phyloP scores from a whole-genome alignment of 306 rosid species.

The Abrus precatorius region DNA sequence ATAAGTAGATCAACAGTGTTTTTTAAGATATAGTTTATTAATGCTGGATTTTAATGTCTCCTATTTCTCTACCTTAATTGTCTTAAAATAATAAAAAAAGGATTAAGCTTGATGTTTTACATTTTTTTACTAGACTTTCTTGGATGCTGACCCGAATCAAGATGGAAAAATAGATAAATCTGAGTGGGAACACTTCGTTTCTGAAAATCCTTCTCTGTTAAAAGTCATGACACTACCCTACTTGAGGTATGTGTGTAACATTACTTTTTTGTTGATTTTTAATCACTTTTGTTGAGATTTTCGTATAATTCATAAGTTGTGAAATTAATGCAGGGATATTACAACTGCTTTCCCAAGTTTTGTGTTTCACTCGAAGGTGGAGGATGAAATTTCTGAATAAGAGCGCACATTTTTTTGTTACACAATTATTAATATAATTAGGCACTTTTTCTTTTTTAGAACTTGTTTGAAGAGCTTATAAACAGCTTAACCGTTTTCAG shows the following conservation, averaged over 20 bases:
- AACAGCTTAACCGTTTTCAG: no score
- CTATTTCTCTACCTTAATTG: background rate
- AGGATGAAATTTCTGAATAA: conserved; percentile 80
- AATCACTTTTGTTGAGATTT: background rate
- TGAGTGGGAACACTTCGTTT: conserved; percentile 81
- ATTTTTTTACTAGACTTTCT: conserved; percentile 72
- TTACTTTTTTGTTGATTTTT: background rate
- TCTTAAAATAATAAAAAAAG: background rate
- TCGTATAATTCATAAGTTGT: conserved; percentile 16
- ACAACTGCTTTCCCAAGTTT: conserved; percentile 94
- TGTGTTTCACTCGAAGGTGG: conserved; percentile 85
- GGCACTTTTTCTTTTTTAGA: background rate
- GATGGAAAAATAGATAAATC: conserved; percentile 88
- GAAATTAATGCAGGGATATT: conserved; percentile 76
- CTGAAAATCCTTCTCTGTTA: conserved; percentile 76
- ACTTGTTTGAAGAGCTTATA: no score
- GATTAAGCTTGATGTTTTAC: conserved; percentile 24
- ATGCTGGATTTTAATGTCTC: background rate
- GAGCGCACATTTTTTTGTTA: conserved; percentile 26
- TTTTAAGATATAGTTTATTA: background rate
- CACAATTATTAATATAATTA: conserved; percentile 29
- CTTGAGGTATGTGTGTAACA: conserved; percentile 57
- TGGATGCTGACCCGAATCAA: conserved; percentile 83
- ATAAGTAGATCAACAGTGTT: no score
- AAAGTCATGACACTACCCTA: conserved; percentile 94